phyloP scores from a whole-genome alignment of 768 basidiomycete species.

The Suillus weaverae region DNA sequence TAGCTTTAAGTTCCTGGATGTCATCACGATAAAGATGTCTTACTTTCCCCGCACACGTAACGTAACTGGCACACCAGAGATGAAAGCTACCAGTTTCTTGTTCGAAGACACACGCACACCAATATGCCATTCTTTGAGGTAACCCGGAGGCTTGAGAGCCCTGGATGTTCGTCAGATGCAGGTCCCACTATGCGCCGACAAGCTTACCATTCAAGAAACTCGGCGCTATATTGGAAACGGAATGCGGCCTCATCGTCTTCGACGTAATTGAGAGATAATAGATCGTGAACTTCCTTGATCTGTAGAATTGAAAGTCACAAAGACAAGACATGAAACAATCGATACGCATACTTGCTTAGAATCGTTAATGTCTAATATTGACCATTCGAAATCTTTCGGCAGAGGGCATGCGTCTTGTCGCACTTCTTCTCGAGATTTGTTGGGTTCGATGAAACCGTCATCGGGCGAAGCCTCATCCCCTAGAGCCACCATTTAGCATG shows the following conservation, averaged over 20 bases:
- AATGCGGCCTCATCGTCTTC: conserved; percentile 97
- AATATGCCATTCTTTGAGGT: conserved; percentile 91
- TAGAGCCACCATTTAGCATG: conserved; percentile 23
- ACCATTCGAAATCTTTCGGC: conserved; percentile 94
- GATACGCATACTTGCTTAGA: conserved; percentile 58
- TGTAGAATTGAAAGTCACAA: conserved; percentile 30
- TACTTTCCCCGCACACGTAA: conserved; percentile 85
- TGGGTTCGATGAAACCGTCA: conserved; percentile 89
- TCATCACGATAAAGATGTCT: conserved; percentile 27
- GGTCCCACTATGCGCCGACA: conserved; percentile 3
- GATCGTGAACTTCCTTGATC: conserved; percentile 89
- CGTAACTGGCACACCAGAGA: conserved; percentile 86
- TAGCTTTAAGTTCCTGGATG: conserved; percentile 11
- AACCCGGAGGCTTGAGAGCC: conserved; percentile 94
- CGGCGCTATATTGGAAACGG: conserved; percentile 93
- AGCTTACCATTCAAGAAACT: conserved; percentile 86
- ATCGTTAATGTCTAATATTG: conserved; percentile 74
- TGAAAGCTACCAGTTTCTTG: conserved; percentile 94
- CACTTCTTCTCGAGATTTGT: conserved; percentile 73
- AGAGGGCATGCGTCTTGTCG: conserved; percentile 86
- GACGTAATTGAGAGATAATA: conserved; percentile 92
- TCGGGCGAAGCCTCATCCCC: conserved; percentile 63
- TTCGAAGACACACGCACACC: conserved; percentile 90
- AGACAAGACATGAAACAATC: not conserved
- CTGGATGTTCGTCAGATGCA: conserved; percentile 38